A percentile compares a stretch with the other conserved stretches of the same genome.
Conservation (phyloP, 2,329 filamentous ascomycete species). For the Tolypocladium capitatum region DNA sequence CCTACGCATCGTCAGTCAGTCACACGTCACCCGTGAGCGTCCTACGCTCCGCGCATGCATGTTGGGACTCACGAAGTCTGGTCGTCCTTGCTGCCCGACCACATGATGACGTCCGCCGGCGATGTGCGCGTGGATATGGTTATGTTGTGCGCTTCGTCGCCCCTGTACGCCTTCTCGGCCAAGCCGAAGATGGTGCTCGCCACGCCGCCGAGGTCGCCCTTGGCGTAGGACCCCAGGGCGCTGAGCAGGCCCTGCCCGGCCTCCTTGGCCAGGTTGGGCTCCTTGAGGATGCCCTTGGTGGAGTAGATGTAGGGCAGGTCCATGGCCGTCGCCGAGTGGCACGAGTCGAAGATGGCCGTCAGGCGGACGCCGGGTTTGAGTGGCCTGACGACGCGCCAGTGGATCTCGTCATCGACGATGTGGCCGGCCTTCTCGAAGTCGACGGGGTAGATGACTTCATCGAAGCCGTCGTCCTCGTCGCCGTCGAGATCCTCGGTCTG, state of each 20-base stretch:
- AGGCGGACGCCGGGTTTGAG: conserved; percentile 73
- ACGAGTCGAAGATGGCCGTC: conserved; percentile 72
- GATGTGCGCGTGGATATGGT: conserved; percentile 83
- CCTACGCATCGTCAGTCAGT: conserved; percentile 27
- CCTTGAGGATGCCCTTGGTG: conserved; percentile 67
- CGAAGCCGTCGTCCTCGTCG: conserved; percentile 65
- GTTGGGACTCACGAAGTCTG: conserved; percentile 55
- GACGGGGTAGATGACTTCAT: conserved; percentile 69
- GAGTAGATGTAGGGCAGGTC: conserved; percentile 72
- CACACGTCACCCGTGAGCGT: not conserved
- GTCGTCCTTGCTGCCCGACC: conserved; percentile 89
- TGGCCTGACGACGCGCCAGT: conserved; percentile 61
- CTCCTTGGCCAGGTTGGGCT: conserved; percentile 70
- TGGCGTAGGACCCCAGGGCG: conserved; percentile 65
- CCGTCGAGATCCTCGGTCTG: conserved; percentile 62
- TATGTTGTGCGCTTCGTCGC: conserved; percentile 66
- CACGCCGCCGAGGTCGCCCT: conserved; percentile 73
- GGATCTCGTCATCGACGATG: conserved; percentile 69
- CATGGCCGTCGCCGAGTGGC: conserved; percentile 65
- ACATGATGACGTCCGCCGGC: conserved; percentile 93
- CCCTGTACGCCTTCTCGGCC: conserved; percentile 74
- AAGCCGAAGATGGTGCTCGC: conserved; percentile 68
- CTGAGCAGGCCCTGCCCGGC: conserved; percentile 59
- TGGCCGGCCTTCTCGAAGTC: conserved; percentile 58
- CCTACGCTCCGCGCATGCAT: no score